Evolutionary conservation across 306 rosid genomes (phyloP).

Genomic region (Quercus ilex): DNA sequence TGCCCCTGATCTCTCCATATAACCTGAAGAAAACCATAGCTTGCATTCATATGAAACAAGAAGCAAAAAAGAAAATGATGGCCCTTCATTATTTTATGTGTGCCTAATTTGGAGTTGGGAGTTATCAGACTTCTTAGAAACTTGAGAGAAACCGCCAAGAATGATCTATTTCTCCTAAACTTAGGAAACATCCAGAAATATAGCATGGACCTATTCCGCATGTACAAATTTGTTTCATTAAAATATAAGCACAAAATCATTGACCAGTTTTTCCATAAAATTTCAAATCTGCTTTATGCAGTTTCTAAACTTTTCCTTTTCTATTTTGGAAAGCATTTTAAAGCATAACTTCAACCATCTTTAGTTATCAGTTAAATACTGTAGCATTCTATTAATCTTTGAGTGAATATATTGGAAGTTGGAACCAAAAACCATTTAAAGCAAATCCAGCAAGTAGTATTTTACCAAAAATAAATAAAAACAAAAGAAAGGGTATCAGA

Average conservation of each 20-base stretch:
- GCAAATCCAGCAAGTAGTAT: neutral
- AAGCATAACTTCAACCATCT: neutral
- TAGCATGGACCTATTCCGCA: too few relatives aligned
- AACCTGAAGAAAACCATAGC: neutral
- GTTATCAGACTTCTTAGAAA: neutral
- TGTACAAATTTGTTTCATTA: too few relatives aligned
- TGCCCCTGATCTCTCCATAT: neutral
- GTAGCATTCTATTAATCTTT: neutral
- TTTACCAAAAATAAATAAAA: neutral
- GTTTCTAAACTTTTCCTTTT: too few relatives aligned
- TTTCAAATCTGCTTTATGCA: neutral
- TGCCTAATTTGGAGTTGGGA: neutral
- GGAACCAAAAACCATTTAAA: neutral
- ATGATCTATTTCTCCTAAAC: neutral
- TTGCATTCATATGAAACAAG: neutral
- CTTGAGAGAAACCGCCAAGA: neutral
- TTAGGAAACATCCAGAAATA: neutral
- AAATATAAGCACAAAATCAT: neutral
- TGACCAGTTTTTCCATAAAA: neutral
- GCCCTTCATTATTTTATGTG: neutral
- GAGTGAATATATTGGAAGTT: neutral
- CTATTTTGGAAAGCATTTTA: neutral
- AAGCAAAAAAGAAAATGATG: neutral
- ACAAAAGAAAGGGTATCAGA: neutral
- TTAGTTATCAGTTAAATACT: too few relatives aligned